Evolutionary conservation across 768 basidiomycete species (phyloP).

Genomic region (Amanita rubescens): DNA sequence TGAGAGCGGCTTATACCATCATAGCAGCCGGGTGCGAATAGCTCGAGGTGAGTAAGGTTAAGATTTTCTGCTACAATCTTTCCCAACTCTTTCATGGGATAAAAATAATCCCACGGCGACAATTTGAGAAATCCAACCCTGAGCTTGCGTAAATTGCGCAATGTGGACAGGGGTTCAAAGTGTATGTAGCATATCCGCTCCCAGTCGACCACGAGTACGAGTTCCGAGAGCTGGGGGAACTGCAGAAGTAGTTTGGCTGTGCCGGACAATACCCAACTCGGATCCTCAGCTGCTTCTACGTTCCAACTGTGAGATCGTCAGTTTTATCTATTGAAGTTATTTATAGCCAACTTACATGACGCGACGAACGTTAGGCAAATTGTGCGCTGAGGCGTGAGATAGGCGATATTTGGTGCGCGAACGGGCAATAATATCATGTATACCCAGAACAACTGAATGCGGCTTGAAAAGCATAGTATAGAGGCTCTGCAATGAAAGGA

Average conservation of each 20-base stretch:
- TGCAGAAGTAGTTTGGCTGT: neutral
- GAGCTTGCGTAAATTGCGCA: too few species aligned
- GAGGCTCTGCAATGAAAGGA: neutral
- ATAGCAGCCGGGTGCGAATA: neutral
- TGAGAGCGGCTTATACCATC: neutral
- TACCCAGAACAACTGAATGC: too few species aligned
- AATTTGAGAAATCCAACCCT: too few species aligned
- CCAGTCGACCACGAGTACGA: neutral
- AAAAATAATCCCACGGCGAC: too few species aligned
- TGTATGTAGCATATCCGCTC: neutral
- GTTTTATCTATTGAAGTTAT: neutral
- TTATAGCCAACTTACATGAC: neutral
- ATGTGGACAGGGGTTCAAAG: neutral
- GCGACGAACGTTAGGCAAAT: slow-evolving; percentile 3
- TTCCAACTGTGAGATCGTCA: neutral
- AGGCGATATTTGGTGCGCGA: neutral
- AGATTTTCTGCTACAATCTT: neutral
- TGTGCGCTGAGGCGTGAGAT: neutral
- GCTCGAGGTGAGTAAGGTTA: too few species aligned
- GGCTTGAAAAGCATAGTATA: neutral
- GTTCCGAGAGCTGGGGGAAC: neutral
- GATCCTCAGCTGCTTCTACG: slow-evolving; percentile 1
- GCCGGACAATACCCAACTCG: neutral
- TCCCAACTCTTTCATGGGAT: neutral
- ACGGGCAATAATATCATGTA: too few species aligned